Evolutionary conservation across 495 filamentous ascomycete species (phyloP).

Genomic region (Annulohypoxylon stygium): DNA sequence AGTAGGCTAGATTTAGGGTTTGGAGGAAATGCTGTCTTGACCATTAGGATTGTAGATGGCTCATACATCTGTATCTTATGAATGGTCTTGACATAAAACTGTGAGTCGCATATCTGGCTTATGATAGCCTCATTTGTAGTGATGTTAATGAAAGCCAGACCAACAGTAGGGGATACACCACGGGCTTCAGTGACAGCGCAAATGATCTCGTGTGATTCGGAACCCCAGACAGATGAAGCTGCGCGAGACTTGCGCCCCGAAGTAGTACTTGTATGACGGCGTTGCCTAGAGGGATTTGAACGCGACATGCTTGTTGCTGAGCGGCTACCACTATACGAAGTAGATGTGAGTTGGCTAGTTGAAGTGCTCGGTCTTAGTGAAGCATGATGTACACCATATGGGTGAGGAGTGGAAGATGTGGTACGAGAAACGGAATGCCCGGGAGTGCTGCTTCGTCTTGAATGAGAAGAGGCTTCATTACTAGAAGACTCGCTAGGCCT

Average conservation of each 20-base stretch:
- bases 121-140: slow-evolving; percentile 84
- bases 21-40: slow-evolving; percentile 71
- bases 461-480: slow-evolving; percentile 17
- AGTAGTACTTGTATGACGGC: slow-evolving; percentile 42
- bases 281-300: slow-evolving; percentile 38
- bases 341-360: slow-evolving; percentile 33
- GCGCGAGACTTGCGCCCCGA: slow-evolving; percentile 73
- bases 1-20: slow-evolving; percentile 80
- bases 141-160: slow-evolving; percentile 89
- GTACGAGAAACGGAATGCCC: slow-evolving; percentile 31
- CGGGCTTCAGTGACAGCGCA: slow-evolving; percentile 94
- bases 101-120: slow-evolving; percentile 90
- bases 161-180: slow-evolving; percentile 86
- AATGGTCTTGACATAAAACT: slow-evolving; percentile 85
- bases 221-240: slow-evolving; percentile 69
- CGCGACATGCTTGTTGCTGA: slow-evolving; percentile 44
- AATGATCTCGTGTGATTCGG: slow-evolving; percentile 77
- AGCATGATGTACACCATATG: slow-evolving; percentile 17
- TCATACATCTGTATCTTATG: slow-evolving; percentile 85
- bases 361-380: slow-evolving; percentile 36
- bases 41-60: slow-evolving; percentile 79
- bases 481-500: slow-evolving; percentile 19
- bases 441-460: not conserved
- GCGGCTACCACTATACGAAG: slow-evolving; percentile 39
- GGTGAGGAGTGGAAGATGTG: slow-evolving; percentile 39